Base-by-base conservation (phyloP, 2,329 filamentous ascomycete species). In the Penicillium sp. region DNA sequence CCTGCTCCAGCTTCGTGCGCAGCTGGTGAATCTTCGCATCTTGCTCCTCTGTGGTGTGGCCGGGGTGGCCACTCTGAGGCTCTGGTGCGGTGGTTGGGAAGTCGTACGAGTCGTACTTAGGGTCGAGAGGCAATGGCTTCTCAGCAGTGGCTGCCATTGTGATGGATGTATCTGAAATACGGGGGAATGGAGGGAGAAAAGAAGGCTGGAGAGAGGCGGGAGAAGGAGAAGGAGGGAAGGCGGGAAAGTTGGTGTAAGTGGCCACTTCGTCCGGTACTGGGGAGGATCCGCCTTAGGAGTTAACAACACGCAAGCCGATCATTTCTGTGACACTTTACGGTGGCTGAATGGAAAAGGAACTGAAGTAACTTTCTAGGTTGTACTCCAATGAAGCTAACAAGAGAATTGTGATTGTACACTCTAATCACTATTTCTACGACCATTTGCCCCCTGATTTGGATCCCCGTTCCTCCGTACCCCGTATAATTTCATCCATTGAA, bases 101-200 rank as follows among this genome's bases (percentile, higher is more conserved):
- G 74, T 96, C 91, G 74, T 93, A 97, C 78, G 95, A 72, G 76
- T 97, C 93, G 79, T 97, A 95, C 77, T 95, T 96, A 70, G 88
- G 80, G 73, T 95, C 85, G 64, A 89, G 73, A 60, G 76, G 70
- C 60, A 72, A 58, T 46, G 67, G 65, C 49, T 68, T 65, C 29
- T 66, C 60, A 48, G 58, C 45, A 37, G 64, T 45, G 40, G 63
- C 53, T 40, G 63, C 62, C 65, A 66, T 71, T 58, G 42, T 68
- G 51, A 51, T 49, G 32, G 31, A n/a, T 38, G 23, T 23, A 41
- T 39, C 46, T 44, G 47, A 44, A 45, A 50, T 47, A 51, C 42
- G 25, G 44, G 37, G 25, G 37, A 42, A 45, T 46, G 47, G 24
- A 42, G 27, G 37, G 51, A 43, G 42, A 43, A 43, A 43, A 49